Evolutionary conservation across 371 early-diverging fungal genomes (phyloP), one percentile per base, ranked within the genome.

Genomic region (Mucor lusitanicus): DNA sequence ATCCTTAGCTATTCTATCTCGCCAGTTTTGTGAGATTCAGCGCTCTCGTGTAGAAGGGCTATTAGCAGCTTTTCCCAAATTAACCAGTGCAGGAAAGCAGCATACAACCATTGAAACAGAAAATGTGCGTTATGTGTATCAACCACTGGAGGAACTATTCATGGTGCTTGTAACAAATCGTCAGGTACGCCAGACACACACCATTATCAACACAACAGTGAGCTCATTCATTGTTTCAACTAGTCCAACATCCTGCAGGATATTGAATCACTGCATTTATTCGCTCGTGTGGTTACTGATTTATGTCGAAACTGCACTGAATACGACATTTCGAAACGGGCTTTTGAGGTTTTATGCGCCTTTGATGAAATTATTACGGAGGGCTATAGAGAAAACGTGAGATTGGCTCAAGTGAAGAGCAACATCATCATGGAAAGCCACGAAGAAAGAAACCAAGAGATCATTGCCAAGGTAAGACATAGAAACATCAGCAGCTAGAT

Each of bases 91-190:
- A 9, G 92, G 92, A n/a, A 93, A 95, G 71, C 97, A 99, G 82
- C 97, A 97, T 71, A 97, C 99, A 12, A 96, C 93, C 44, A 91
- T 97, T 32, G 98, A 99, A 73, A 97, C 97, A 0, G 99, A 98
- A 40, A 83, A 93, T 57, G 95, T 99, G n/a, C 93, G 99, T 63
- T 99, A 95, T 73, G 96, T 98, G 54, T 99, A 97, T 82, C 93
- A 97, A 83, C 97, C 98, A 19, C 85, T 96, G 60, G 98, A 98
- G 59, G 94, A 96, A 9, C 88, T 97, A 56, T 99, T 91, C 71
- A 90, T 93, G 76, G 94, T 96, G 25, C 85, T 97, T 59, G 91
- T 94, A 68, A 97, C 93, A 65, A 95, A 87, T 79, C 91, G 93
- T 69, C 83, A 72, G 68, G 72, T 71, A 71, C 59, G 6, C 48